Base-by-base conservation (phyloP, 1,139 yeast genomes). In the Diutina pseudorugosa region DNA sequence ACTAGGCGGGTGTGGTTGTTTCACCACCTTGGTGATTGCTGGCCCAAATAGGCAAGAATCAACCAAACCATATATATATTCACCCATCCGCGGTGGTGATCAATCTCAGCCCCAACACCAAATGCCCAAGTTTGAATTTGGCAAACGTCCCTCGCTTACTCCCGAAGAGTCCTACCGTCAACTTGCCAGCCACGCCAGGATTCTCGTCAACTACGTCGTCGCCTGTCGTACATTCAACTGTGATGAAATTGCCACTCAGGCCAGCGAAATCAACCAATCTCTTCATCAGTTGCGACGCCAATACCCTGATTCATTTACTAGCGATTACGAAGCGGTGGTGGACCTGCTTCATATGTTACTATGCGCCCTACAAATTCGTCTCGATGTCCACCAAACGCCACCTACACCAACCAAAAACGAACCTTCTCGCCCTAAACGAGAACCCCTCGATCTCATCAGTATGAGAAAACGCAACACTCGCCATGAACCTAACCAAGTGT, bases 1-100 rank as follows among this genome's bases (percentile, higher is more conserved):
- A 89, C 66, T 88, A 66, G 44, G n/a, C n/a, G n/a, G 18, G 21
- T 23, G 16, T 45, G 21, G 44, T n/a, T 40, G 42, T 40, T 8
- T 40, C 18, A 40, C 4, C 20, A 16, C 42, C 41, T 16, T 16
- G 9, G 9, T 1, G 42, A 18, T 41, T 16, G 45, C n/a, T 41
- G n/a, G 19, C 45, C 45, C 21, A 41, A 41, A 9, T 41, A 41
- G 45, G 25, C 23, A 41, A 41, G 43, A n/a, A n/a, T 9, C 19
- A 18, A 9, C 19, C n/a, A 5, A 7, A n/a, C 20, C 11, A 19
- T n/a, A 16, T 16, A 41, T 41, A 18, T 23, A 23, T 23, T n/a
- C n/a, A 23, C 25, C 25, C 25, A 23, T 23, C 7, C 7, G n/a
- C n/a, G n/a, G n/a, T n/a, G n/a, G n/a, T n/a, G n/a, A n/a, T n/a